Percentiles rank a stretch among this genome's conserved stretches.
These are phyloP conservation scores for Fallopia convolvulus DNA, from an alignment of 148 eudicot genomes.

Conservation along the genomic window DNA sequence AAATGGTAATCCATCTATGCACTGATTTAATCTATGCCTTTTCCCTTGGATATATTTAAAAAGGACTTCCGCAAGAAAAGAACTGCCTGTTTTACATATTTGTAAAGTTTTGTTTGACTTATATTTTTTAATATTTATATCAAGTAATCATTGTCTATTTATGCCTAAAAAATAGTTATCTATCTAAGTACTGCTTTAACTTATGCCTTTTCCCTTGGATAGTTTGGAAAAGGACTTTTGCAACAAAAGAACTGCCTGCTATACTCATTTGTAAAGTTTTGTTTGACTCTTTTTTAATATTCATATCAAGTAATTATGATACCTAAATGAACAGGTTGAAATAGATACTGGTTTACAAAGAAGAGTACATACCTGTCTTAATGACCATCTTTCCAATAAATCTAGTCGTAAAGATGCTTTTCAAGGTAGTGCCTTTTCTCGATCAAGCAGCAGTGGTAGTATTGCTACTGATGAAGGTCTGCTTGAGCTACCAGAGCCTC, in stretches of 20 bases:
- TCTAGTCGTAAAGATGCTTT: constrained; percentile 34
- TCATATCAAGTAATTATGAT: constrained; percentile 2
- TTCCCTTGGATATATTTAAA: background rate
- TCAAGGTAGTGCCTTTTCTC: constrained; percentile 37
- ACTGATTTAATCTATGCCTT: background rate
- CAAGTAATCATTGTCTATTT: background rate
- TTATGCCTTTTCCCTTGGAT: background rate
- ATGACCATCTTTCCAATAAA: constrained; percentile 56
- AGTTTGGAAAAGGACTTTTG: background rate
- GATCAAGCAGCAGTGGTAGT: constrained; percentile 75
- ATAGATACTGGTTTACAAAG: constrained; percentile 57
- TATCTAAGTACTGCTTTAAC: background rate
- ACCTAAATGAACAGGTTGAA: constrained; percentile 39
- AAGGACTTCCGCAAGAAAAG: background rate
- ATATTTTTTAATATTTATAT: too few species aligned
- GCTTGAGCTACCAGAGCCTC: constrained; percentile 85
- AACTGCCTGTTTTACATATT: background rate
- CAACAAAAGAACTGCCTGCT: background rate
- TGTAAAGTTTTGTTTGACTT: background rate
- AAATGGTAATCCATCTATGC: background rate
- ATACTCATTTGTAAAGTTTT: background rate
- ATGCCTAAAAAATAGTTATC: background rate
- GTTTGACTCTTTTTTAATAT: background rate
- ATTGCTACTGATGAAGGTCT: constrained; percentile 75
- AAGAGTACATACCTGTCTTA: constrained; percentile 59